Base-by-base conservation (phyloP, 2,329 filamentous ascomycete species). In the Grosmannia penicillata region DNA sequence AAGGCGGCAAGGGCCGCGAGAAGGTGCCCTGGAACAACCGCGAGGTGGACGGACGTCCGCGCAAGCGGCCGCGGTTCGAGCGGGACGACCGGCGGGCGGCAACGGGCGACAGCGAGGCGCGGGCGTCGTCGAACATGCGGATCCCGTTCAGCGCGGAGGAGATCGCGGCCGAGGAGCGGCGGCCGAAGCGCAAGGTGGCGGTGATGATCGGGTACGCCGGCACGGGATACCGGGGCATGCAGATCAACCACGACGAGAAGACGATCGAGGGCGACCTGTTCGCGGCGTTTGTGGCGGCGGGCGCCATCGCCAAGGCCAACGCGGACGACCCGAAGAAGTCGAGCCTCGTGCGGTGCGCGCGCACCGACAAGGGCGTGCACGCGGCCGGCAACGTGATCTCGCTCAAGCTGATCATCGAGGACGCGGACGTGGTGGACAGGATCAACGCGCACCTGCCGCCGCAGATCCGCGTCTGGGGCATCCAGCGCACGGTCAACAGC, bases 231-330 rank as follows among this genome's bases (percentile, higher is more conserved):
- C 87, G 85, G 61, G 91, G 91, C 51, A 93, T 98, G 78, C 91
- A 98, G 62, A 82, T 98, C 54, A 78, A 79, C 56, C 68, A 68
- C 50, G 62, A 76, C 46, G 78, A 94, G 54, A 87, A 86, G 62
- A 98, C 89, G 0, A 96, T 98, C 46, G 91, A 98, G 62, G 83
- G 89, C 31, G 91, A 98, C 50, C 66, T 98, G 4, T 98, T 98
- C 62, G 74, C 76, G 24, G 91, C 91, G 4, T 89, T 98, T 49
- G 81, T 98, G 45, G 75, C 77, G 4, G 87, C 91, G 4, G 83
- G 87, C 15, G 87, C 91, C 28, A 94, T 98, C 44, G 93, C 87
- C 35, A 96, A 96, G 59, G 85, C 85, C 45, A 98, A 98, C 54
- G 91, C 91, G 18, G 78, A 93, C 50, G 91, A 98, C 54, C 91